A percentile compares a stretch with the other conserved stretches of the same genome.
Evolutionary conservation across 2,329 filamentous ascomycete species (phyloP).

Genomic region (Leptographium wingfieldii): DNA sequence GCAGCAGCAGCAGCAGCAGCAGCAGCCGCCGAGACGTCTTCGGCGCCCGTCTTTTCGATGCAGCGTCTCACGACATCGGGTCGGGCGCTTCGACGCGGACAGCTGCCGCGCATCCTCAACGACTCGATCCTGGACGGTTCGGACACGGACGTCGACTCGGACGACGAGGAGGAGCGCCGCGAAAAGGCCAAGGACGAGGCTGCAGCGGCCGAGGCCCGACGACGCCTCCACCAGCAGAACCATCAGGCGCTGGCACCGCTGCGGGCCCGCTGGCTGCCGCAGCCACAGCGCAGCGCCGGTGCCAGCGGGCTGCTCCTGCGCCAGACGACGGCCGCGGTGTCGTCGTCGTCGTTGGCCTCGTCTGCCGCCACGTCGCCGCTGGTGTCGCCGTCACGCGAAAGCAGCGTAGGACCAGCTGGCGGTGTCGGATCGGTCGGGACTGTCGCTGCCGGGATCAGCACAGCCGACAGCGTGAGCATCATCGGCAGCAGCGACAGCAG

Average conservation of each 20-base stretch:
- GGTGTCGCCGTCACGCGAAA: not conserved
- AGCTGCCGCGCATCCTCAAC: not conserved
- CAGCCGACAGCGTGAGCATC: not conserved
- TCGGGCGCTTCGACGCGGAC: constrained; percentile 18
- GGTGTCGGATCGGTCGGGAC: no score
- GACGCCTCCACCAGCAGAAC: not conserved
- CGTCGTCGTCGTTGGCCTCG: not conserved
- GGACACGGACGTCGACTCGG: not conserved
- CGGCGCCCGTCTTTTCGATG: constrained; percentile 25
- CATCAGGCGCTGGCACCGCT: constrained; percentile 6
- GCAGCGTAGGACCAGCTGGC: not conserved
- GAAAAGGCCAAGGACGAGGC: constrained; percentile 5
- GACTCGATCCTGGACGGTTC: constrained; percentile 13
- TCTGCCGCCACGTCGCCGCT: not conserved
- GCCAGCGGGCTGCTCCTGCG: constrained; percentile 8
- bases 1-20: not conserved
- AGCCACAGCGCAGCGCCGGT: not conserved
- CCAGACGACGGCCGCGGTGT: not conserved
- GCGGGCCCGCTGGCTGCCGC: constrained; percentile 10
- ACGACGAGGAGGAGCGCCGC: constrained; percentile 23
- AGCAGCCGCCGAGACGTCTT: not conserved
- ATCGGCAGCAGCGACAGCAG: no score
- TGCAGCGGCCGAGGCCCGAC: not conserved
- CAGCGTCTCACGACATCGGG: constrained; percentile 34
- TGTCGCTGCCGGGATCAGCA: not conserved